phyloP scores from a whole-genome alignment of 176 grass and related monocot species.

The Bonia amplexicaulis region DNA sequence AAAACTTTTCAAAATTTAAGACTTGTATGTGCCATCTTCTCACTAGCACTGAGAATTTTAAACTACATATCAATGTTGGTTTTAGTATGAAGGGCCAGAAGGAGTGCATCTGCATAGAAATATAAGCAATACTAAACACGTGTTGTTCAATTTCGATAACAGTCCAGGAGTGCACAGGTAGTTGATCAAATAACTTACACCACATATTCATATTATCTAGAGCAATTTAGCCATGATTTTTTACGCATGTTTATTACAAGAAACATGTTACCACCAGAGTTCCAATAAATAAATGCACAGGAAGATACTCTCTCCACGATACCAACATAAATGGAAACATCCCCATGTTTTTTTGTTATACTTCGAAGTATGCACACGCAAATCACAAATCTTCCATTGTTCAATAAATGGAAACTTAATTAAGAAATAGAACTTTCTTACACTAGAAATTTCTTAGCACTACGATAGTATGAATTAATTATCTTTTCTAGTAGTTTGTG shows the following conservation, averaged over 20 bases:
- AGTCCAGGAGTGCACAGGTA: conserved; percentile 1
- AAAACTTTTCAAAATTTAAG: neutral
- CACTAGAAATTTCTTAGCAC: neutral
- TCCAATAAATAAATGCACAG: neutral
- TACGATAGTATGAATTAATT: neutral
- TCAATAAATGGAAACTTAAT: neutral
- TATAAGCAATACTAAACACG: neutral
- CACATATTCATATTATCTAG: neutral
- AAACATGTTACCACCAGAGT: neutral
- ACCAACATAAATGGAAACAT: neutral
- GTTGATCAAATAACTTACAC: neutral
- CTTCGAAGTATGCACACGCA: neutral
- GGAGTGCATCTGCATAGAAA: neutral
- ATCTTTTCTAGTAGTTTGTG: neutral
- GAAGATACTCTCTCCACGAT: neutral
- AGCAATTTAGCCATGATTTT: neutral
- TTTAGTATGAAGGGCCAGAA: neutral
- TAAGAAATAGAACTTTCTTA: neutral
- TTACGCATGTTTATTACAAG: neutral
- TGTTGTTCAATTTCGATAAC: neutral
- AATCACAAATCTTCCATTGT: neutral
- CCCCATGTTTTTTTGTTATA: neutral
- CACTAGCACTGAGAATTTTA: neutral
- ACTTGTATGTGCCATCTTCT: neutral
- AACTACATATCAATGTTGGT: neutral